Evolutionary conservation across 345 rosid species (phyloP).

Genomic region (Camelina laxa): DNA sequence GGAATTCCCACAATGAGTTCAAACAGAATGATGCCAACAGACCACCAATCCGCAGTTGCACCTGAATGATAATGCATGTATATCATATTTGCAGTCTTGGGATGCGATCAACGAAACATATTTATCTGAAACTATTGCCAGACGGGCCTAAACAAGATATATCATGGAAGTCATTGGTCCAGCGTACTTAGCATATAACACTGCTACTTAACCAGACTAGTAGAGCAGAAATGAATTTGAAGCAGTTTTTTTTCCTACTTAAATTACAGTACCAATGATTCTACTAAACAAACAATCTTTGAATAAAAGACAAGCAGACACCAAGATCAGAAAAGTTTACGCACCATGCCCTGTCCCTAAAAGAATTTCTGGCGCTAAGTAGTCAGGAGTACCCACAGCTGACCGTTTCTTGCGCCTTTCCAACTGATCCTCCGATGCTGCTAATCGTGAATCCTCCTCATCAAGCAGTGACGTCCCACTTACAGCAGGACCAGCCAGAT

Average conservation of each 20-base stretch:
- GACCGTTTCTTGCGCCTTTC: slow-evolving; percentile 89
- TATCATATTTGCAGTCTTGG: not conserved
- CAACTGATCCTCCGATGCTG: slow-evolving; percentile 65
- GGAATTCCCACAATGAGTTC: slow-evolving; percentile 98
- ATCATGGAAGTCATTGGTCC: slow-evolving; percentile 5
- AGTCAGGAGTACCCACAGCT: slow-evolving; percentile 99
- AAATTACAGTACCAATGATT: slow-evolving; percentile 12
- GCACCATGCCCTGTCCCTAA: slow-evolving; percentile 99
- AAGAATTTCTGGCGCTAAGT: slow-evolving; percentile 99
- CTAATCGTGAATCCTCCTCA: slow-evolving; percentile 72
- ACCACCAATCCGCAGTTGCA: slow-evolving; percentile 99
- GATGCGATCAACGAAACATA: slow-evolving; percentile 26
- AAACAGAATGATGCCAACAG: slow-evolving; percentile 93
- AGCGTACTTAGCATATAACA: slow-evolving; percentile 6
- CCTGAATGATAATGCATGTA: slow-evolving; percentile 55
- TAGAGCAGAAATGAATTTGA: not conserved
- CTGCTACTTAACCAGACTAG: slow-evolving; percentile 11
- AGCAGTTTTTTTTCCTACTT: slow-evolving; percentile 9
- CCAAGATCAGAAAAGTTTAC: slow-evolving; percentile 44
- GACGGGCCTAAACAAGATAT: not conserved
- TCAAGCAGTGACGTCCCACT: slow-evolving; percentile 80
- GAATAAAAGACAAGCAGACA: slow-evolving; percentile 3
- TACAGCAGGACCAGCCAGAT: slow-evolving; percentile 79
- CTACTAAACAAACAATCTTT: slow-evolving; percentile 14
- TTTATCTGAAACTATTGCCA: slow-evolving; percentile 19